These are phyloP conservation scores for Trichoderma koningiopsis DNA, from an alignment of 2,329 filamentous ascomycete genomes.

Conservation along the genomic window DNA sequence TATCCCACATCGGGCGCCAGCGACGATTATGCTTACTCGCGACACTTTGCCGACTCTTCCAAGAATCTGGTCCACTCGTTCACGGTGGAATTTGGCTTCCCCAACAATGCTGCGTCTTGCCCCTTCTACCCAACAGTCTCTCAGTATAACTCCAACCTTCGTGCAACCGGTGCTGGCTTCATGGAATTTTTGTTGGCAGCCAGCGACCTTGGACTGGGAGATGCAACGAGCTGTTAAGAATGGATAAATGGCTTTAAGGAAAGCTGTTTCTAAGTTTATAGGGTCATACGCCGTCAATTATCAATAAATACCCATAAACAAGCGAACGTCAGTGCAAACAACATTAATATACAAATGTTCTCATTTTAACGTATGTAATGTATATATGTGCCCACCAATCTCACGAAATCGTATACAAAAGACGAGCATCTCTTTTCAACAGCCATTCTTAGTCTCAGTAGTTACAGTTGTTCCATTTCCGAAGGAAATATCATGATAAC, in stretches of 20 bases:
- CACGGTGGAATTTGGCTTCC: slow-evolving; percentile 51
- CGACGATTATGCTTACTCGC: slow-evolving; percentile 50
- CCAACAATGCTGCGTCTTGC: slow-evolving; percentile 32
- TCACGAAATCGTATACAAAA: no score
- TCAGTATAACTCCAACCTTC: slow-evolving; percentile 47
- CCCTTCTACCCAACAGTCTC: slow-evolving; percentile 50
- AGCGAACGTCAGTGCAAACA: not conserved
- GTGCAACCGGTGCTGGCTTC: slow-evolving; percentile 48
- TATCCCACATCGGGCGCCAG: slow-evolving; percentile 51
- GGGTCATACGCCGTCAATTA: not conserved
- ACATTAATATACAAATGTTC: not conserved
- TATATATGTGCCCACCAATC: no score
- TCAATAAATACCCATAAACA: not conserved
- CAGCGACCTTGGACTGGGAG: not conserved
- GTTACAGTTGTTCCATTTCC: no score
- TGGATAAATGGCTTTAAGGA: not conserved
- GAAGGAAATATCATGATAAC: no score
- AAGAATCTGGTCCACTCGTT: slow-evolving; percentile 46
- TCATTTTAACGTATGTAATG: not conserved
- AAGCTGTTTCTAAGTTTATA: not conserved
- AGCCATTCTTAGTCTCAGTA: no score
- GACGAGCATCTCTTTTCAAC: no score
- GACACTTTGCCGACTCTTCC: slow-evolving; percentile 41
- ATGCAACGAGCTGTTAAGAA: slow-evolving; percentile 4
- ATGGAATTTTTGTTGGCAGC: slow-evolving; percentile 48